Evolutionary conservation across 1,284 basidiomycete species (phyloP).

Genomic region (Ganoderma resinaceum): DNA sequence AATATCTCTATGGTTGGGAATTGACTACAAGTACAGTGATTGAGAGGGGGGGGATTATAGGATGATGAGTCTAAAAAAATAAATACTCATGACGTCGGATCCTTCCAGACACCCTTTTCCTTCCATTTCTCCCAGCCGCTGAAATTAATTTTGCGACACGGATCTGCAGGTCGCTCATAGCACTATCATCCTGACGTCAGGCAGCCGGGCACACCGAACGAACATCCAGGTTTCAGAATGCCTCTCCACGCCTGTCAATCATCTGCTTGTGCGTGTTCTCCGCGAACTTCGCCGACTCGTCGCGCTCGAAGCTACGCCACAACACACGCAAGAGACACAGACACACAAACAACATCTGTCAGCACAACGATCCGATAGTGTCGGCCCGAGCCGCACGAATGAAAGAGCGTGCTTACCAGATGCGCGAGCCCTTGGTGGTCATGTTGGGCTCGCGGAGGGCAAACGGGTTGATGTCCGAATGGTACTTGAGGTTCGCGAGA

Average conservation of each 20-base stretch:
- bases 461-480: conserved; percentile 90
- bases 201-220: neutral
- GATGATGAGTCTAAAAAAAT: neutral
- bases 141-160: neutral
- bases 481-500: conserved; percentile 81
- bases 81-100: neutral
- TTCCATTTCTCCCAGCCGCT: neutral
- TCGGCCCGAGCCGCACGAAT: neutral
- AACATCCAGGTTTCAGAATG: neutral
- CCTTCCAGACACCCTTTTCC: neutral
- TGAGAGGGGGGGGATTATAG: neutral
- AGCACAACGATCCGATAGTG: neutral
- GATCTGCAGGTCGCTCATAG: neutral
- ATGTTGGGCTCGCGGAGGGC: conserved; percentile 90
- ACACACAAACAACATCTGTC: neutral
- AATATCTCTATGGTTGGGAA: neutral
- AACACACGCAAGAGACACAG: conserved; percentile 24
- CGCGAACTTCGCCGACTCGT: conserved; percentile 77
- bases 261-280: conserved; percentile 32
- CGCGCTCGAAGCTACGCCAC: conserved; percentile 70
- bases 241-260: conserved; percentile 16
- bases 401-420: conserved; percentile 55
- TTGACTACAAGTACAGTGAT: neutral
- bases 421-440: conserved; percentile 76
- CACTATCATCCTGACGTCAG: neutral